These are phyloP conservation scores for Emmonsia crescens DNA, from an alignment of 2,329 filamentous ascomycete species.

Conservation along the genomic window DNA sequence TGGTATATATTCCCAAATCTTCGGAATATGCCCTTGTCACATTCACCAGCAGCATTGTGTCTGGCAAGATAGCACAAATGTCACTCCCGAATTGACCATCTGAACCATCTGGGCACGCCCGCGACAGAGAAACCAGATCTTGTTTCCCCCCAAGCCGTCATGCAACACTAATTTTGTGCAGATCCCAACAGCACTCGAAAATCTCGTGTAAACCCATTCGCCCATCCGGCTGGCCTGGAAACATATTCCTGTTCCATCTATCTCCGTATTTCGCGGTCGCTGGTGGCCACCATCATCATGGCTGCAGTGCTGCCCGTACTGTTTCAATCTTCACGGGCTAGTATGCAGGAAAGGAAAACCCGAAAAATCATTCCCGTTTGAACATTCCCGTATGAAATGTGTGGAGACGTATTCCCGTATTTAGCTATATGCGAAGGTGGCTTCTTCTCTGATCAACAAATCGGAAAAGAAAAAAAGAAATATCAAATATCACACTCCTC, in stretches of 20 bases:
- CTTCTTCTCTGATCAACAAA: neutral
- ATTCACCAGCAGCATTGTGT: neutral
- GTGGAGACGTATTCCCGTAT: no score
- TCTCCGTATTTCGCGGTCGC: neutral
- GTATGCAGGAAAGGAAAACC: neutral
- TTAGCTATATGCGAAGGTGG: neutral
- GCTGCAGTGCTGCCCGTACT: neutral
- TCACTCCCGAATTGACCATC: neutral
- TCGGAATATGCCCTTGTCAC: neutral
- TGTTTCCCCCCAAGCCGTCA: neutral
- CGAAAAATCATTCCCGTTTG: neutral
- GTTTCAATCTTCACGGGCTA: neutral
- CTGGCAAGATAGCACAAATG: neutral
- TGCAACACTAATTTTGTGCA: slow-evolving; percentile 1
- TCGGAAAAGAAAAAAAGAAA: neutral
- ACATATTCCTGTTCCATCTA: neutral
- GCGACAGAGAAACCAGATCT: neutral
- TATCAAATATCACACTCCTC: neutral
- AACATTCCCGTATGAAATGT: neutral
- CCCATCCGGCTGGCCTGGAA: neutral
- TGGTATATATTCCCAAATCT: neutral
- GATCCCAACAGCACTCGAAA: neutral
- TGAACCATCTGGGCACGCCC: neutral
- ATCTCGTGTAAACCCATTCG: neutral
- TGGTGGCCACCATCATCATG: neutral